These are phyloP conservation scores for Xylariomycetidae sp. DNA, from an alignment of 2,329 filamentous ascomycete species.

Conservation along the genomic window DNA sequence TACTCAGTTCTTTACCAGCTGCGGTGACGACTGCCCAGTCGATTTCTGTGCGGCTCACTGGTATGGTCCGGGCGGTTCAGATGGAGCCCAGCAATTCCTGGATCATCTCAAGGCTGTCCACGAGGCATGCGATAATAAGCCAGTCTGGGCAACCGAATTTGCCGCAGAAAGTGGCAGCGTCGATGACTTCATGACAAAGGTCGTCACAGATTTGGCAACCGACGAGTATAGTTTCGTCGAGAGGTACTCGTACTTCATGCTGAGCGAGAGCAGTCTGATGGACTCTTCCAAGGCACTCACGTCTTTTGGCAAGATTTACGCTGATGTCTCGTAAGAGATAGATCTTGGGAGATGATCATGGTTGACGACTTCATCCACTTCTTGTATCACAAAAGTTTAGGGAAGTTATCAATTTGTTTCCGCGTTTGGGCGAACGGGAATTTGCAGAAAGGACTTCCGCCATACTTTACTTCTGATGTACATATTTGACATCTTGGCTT, in stretches of 20 bases:
- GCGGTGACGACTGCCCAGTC: conserved; percentile 45
- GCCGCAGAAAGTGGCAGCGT: conserved; percentile 44
- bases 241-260: conserved; percentile 56
- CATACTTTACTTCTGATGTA: conserved; percentile 16
- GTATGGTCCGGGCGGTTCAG: conserved; percentile 46
- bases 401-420: conserved; percentile 1
- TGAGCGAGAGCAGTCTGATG: conserved; percentile 38
- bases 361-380: conserved; percentile 6
- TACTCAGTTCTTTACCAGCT: conserved; percentile 45
- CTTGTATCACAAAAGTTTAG: conserved; percentile 12
- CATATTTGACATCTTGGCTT: conserved; percentile 13
- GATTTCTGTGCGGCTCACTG: conserved; percentile 62
- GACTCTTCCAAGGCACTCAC: conserved; percentile 34
- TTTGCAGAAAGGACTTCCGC: no score
- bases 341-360: neutral
- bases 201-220: conserved; percentile 44
- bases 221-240: conserved; percentile 44
- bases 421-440: neutral
- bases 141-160: conserved; percentile 63
- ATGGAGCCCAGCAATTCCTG: conserved; percentile 48
- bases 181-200: conserved; percentile 44
- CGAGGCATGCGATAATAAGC: conserved; percentile 41
- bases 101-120: conserved; percentile 45
- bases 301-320: conserved; percentile 45
- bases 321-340: conserved; percentile 29